phyloP scores from a whole-genome alignment of 805 yeast species.

The Monosporozyma yasuniensis region DNA sequence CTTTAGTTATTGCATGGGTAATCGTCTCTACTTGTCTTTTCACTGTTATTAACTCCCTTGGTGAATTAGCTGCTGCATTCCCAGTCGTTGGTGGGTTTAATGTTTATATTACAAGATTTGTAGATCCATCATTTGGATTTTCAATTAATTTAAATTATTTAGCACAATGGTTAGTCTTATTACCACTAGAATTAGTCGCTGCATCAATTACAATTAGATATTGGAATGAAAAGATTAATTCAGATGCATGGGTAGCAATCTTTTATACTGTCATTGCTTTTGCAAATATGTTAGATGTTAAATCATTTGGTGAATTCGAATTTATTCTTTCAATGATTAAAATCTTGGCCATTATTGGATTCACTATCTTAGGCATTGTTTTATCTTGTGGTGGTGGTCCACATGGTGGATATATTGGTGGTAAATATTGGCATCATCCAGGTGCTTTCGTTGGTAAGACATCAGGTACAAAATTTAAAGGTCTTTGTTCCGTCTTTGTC shows the following conservation, averaged over 20 bases:
- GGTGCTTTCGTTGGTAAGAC: constrained; percentile 53
- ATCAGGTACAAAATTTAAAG: constrained; percentile 37
- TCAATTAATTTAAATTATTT: constrained; percentile 47
- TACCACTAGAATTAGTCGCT: constrained; percentile 54
- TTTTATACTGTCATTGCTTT: constrained; percentile 40
- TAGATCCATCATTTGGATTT: constrained; percentile 49
- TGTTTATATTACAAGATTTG: constrained; percentile 41
- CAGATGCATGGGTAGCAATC: constrained; percentile 54
- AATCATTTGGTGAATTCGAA: constrained; percentile 51
- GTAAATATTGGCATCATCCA: constrained; percentile 40
- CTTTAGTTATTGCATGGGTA: constrained; percentile 47
- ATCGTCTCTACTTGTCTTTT: constrained; percentile 51
- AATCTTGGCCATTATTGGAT: constrained; percentile 42
- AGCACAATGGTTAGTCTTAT: constrained; percentile 46
- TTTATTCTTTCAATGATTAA: constrained; percentile 42
- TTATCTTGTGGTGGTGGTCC: constrained; percentile 41
- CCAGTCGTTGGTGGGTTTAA: constrained; percentile 48
- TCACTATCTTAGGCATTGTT: constrained; percentile 45
- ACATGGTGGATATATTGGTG: constrained; percentile 36
- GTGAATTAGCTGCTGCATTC: constrained; percentile 45
- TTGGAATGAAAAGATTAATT: constrained; percentile 42
- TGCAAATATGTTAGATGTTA: constrained; percentile 45
- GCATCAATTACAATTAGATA: constrained; percentile 48
- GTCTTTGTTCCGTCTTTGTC: constrained; percentile 45
- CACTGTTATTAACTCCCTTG: constrained; percentile 47